phyloP scores from a whole-genome alignment of 192 early-diverging fungal genomes.

The Paraglomus occultum region DNA sequence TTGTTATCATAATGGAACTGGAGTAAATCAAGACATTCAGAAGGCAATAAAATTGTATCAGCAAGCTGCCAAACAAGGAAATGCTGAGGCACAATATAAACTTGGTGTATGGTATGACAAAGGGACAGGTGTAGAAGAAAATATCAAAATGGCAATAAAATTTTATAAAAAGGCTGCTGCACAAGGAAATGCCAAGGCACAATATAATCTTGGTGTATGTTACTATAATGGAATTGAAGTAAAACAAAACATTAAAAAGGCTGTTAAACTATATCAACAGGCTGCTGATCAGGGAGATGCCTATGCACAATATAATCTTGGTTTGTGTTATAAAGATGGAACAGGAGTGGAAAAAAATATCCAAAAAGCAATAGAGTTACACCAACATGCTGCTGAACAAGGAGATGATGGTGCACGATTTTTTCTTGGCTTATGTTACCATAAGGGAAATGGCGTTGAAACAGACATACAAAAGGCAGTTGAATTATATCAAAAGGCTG shows the following conservation, averaged over 20 bases:
- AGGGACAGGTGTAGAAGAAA: conserved; percentile 49
- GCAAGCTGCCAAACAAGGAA: conserved; percentile 52
- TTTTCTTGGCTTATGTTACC: conserved; percentile 59
- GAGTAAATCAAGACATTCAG: conserved; percentile 59
- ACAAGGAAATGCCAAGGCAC: conserved; percentile 72
- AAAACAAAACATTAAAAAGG: conserved; percentile 42
- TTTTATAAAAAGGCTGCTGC: conserved; percentile 69
- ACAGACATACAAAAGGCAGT: conserved; percentile 66
- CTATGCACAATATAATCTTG: conserved; percentile 64
- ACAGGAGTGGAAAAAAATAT: conserved; percentile 69
- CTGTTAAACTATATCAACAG: conserved; percentile 63
- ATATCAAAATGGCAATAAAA: conserved; percentile 48
- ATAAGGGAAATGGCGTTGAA: conserved; percentile 57
- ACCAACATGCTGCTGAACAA: conserved; percentile 52
- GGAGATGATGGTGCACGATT: conserved; percentile 56
- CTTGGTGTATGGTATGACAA: not conserved
- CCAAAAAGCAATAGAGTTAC: conserved; percentile 60
- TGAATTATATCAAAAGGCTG: conserved; percentile 54
- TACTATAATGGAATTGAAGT: conserved; percentile 61
- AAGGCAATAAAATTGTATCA: conserved; percentile 64
- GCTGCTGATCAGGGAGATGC: conserved; percentile 57
- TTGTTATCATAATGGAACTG: conserved; percentile 63
- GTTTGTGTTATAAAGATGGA: conserved; percentile 79
- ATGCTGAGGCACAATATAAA: conserved; percentile 44
- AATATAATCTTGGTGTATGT: conserved; percentile 78